Base-by-base conservation (phyloP, 1,139 yeast genomes). In the Suhomyces atakaporum region DNA sequence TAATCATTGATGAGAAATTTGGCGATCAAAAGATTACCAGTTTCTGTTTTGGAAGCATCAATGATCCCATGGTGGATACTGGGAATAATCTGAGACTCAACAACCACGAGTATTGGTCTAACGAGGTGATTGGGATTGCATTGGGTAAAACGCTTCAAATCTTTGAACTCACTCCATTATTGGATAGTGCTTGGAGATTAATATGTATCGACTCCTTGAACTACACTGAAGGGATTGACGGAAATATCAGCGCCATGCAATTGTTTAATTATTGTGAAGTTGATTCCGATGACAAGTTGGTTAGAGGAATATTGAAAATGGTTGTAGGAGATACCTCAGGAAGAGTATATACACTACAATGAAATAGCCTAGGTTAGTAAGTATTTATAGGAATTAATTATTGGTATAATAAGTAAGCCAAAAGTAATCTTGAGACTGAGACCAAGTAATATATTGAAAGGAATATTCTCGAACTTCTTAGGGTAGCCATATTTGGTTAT, bases 291-390 rank as follows among this genome's bases (percentile, higher is more conserved):
- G 75, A 69, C 16, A 62, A 55, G 38, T 42, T 69, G 25, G 47
- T 51, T 13, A 53, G 74, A 38, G 75, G 75, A 5, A 41, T 40
- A 2, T 47, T 70, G 22, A 49, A 45, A 27, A 32, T 69, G 11
- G 47, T 70, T 1, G 33, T 69, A 27, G 76, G 76, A 3, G 76
- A 70, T 43, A 49, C 62, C 9, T 42, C 44, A n/a, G 77, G 76
- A 3, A 55, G 54, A 36, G 75, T 71, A 0, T 69, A 57, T 18
- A 5, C 5, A 6, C 8, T 8, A 18, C 20, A 5, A 18, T 18
- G 20, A 18, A 18, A 8, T 18, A 8, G 8, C 20, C 8, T 8
- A 8, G 5, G 20, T 18, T 18, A 18, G 8, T 18, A 18, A 18
- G 20, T 18, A 18, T 18, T 18, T n/a, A n/a, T n/a, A n/a, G n/a